A percentile compares a stretch with the other conserved stretches of the same genome.
Conservation (phyloP, 1,284 basidiomycete genomes). For the Fomitopsis pinicola region DNA sequence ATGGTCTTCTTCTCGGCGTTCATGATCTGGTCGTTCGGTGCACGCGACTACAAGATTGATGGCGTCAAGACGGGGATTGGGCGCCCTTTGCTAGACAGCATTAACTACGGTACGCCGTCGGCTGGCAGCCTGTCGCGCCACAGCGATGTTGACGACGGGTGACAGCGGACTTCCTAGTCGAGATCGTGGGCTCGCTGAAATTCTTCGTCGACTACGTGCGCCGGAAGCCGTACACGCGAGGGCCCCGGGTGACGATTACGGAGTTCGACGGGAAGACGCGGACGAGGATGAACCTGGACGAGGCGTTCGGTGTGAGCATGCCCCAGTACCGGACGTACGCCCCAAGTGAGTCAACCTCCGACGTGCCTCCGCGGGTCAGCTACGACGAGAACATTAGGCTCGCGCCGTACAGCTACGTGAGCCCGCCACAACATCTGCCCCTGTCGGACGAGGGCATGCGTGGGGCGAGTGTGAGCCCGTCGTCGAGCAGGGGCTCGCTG, state of each 20-base stretch:
- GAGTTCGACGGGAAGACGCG: slow-evolving; percentile 22
- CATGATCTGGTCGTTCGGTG: slow-evolving; percentile 81
- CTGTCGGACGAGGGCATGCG: background rate
- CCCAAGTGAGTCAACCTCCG: slow-evolving; percentile 6
- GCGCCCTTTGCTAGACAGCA: slow-evolving; percentile 72
- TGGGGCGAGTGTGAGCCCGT: background rate
- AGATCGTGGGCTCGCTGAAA: slow-evolving; percentile 58
- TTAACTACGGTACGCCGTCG: slow-evolving; percentile 59
- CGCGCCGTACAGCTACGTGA: slow-evolving; percentile 35
- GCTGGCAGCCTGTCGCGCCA: background rate
- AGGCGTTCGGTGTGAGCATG: slow-evolving; percentile 46
- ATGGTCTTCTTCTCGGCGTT: slow-evolving; percentile 79
- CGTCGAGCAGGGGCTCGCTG: background rate
- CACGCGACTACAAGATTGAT: slow-evolving; percentile 54
- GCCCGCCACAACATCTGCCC: background rate
- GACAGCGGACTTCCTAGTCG: slow-evolving; percentile 57
- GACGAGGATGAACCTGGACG: slow-evolving; percentile 36
- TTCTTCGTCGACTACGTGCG: slow-evolving; percentile 54
- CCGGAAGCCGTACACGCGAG: slow-evolving; percentile 42
- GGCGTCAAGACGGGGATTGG: slow-evolving; percentile 47
- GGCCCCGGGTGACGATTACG: slow-evolving; percentile 27
- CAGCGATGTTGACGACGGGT: background rate
- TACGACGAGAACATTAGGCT: slow-evolving; percentile 45
- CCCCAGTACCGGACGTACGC: slow-evolving; percentile 9
- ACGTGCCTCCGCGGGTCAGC: slow-evolving; percentile 22